Base-by-base conservation (phyloP, 2,329 filamentous ascomycete genomes). In the Huntiella decipiens region DNA sequence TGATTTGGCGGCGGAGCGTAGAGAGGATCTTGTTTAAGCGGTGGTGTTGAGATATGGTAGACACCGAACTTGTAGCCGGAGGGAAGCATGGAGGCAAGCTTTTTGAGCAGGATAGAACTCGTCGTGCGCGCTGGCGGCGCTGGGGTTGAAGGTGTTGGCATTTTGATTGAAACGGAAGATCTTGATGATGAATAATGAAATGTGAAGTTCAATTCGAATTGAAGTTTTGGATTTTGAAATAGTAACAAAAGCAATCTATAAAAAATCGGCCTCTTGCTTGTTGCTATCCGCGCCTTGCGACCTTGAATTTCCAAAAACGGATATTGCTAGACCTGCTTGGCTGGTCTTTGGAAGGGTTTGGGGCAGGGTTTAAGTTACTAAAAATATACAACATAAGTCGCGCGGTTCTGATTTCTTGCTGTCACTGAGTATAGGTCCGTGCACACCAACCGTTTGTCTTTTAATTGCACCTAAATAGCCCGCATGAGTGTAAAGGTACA, bases 1-100 rank as follows among this genome's bases (percentile, higher is more conserved):
- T 74, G 66, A 48, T 78, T 75, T 4, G 83, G 82, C 3, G 83
- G 77, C 32, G 87, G 72, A 33, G 82, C 79, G 63, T 81, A 95
- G 38, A 98, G 73, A 12, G 88, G 72, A 6, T 77, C 71, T 51
- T 77, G 80, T 57, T 70, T 70, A 32, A 76, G 79, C 4, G 88
- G 83, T 11, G 82, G 81, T 4, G 87, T 93, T 17, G 85, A 93
- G 54, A 95, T 66, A 64, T 98, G 88, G 60, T 92, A 79, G 55
- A 88, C 69, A 52, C 70, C 77, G 58, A 93, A 82, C 11, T 56
- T 62, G 56, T 60, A 58, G 52, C 62, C 66, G 50, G 68, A 66
- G 7, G 75, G 75, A 7, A 80, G 66, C 8, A 68, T 64, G 1
- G 60, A 55, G 5, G 68, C 65, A 8, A 75, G 62, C 49, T 58